Conservation (phyloP, 495 filamentous ascomycete genomes). For the Cladorrhinum samala region DNA sequence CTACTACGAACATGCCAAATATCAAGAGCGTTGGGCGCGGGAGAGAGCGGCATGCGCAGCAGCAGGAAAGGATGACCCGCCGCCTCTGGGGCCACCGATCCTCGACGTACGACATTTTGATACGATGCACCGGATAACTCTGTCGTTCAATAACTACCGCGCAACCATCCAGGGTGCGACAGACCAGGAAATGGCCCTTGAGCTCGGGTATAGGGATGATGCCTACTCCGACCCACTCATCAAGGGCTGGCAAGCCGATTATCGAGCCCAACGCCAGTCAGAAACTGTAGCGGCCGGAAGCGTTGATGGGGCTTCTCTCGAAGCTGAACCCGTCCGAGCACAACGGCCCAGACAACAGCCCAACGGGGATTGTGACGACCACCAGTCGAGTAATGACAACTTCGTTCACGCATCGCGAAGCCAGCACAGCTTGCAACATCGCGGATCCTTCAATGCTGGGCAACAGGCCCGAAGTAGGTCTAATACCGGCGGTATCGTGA, state of each 20-base stretch:
- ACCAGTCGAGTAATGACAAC: no score
- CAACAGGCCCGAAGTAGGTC: not conserved
- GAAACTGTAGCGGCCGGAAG: not conserved
- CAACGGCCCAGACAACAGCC: not conserved
- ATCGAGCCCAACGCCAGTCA: not conserved
- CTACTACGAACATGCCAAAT: slow-evolving; percentile 47
- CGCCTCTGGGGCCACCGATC: not conserved
- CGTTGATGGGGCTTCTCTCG: not conserved
- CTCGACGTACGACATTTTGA: not conserved
- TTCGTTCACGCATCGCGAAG: not conserved
- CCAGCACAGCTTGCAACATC: not conserved
- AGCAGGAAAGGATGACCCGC: not conserved
- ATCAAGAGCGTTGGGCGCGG: not conserved
- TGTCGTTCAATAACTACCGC: not conserved
- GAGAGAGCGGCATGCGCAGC: not conserved
- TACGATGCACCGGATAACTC: not conserved
- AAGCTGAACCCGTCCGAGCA: not conserved
- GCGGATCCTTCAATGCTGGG: not conserved
- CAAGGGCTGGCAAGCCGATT: not conserved
- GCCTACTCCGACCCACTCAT: not conserved
- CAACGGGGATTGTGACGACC: no score
- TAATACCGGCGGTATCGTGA: not conserved
- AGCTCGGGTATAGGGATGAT: not conserved
- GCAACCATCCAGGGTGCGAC: not conserved
- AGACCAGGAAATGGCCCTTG: not conserved